A percentile compares a stretch with the other conserved stretches of the same genome.
Conservation (phyloP, 1,284 basidiomycete genomes). For the Ganoderma sinense region DNA sequence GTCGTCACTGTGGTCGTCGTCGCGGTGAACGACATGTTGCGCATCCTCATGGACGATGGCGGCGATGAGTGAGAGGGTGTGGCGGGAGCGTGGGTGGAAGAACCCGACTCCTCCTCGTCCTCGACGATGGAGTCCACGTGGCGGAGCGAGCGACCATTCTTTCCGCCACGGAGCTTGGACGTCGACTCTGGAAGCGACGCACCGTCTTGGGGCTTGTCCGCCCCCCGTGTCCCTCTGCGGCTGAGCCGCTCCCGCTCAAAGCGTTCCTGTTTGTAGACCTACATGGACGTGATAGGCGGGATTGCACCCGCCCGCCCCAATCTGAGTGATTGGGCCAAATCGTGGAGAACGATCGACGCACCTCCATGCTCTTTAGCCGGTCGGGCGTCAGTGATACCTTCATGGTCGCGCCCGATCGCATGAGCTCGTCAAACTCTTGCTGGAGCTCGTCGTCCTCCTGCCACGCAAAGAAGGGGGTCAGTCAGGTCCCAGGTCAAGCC, state of each 20-base stretch:
- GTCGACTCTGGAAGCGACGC: slow-evolving; percentile 16
- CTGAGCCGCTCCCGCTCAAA: slow-evolving; percentile 38
- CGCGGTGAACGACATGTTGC: slow-evolving; percentile 34
- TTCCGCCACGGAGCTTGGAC: background rate
- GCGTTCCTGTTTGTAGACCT: slow-evolving; percentile 41
- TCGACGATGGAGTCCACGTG: slow-evolving; percentile 68
- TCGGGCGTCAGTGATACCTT: slow-evolving; percentile 96
- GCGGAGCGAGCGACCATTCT: slow-evolving; percentile 44
- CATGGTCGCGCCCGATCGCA: slow-evolving; percentile 89
- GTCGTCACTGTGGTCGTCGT: slow-evolving; percentile 16
- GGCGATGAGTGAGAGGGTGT: slow-evolving; percentile 32
- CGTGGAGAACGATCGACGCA: slow-evolving; percentile 46
- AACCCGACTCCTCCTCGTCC: slow-evolving; percentile 46
- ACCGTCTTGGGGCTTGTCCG: slow-evolving; percentile 4
- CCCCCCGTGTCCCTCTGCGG: slow-evolving; percentile 20
- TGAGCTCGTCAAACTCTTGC: slow-evolving; percentile 90
- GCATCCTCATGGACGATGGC: slow-evolving; percentile 24
- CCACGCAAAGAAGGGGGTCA: background rate
- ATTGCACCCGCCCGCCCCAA: background rate
- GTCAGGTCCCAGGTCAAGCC: background rate
- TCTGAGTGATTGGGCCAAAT: slow-evolving; percentile 10
- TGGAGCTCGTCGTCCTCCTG: slow-evolving; percentile 62
- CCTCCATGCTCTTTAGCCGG: slow-evolving; percentile 90
- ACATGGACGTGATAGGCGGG: background rate
- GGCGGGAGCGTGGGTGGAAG: slow-evolving; percentile 27